Conservation (phyloP, 305 asterid species). For the Fraxinus sp. region DNA sequence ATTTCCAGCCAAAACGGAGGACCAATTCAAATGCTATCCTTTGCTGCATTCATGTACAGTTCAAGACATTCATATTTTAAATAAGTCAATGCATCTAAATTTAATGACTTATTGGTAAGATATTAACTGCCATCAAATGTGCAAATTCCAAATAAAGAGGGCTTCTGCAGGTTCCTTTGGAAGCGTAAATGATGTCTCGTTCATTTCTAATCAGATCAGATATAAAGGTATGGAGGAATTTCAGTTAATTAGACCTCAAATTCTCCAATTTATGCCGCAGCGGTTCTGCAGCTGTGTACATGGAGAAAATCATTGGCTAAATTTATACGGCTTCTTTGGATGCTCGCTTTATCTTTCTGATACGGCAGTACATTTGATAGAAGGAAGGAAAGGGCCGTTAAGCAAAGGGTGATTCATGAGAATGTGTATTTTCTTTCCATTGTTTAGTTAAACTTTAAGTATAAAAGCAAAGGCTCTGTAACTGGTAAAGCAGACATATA, state of each 20-base stretch:
- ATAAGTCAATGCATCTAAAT: slow-evolving; percentile 5
- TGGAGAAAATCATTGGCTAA: neutral
- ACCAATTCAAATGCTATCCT: neutral
- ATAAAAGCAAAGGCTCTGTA: neutral
- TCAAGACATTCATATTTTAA: neutral
- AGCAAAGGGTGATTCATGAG: neutral
- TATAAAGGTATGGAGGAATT: neutral
- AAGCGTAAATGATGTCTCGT: neutral
- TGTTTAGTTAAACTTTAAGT: neutral
- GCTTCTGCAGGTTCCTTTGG: neutral
- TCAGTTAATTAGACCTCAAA: neutral
- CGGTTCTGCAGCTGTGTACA: neutral
- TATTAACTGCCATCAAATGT: too few relatives aligned
- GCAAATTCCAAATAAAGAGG: neutral
- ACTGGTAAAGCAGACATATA: neutral
- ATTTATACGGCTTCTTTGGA: neutral
- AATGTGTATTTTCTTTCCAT: neutral
- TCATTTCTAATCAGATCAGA: neutral
- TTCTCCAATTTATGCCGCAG: neutral
- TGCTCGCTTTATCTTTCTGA: neutral
- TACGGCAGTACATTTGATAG: neutral
- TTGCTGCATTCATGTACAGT: neutral
- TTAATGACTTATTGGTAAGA: neutral
- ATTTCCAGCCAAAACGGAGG: neutral
- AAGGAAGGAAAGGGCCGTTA: neutral